Base-by-base conservation (phyloP, 805 yeast species). In the Pichia californica region DNA sequence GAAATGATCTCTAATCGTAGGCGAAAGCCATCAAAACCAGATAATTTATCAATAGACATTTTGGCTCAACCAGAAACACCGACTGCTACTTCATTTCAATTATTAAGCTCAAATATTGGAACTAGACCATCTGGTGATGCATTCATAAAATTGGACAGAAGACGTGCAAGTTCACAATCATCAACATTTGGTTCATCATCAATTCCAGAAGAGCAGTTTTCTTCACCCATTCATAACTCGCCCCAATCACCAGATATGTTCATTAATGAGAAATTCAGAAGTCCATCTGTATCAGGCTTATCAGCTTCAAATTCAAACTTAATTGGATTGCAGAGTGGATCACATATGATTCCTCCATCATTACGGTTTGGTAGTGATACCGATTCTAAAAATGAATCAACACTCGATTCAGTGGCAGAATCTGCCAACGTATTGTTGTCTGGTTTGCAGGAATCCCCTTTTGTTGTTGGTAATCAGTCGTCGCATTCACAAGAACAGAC, bases 1-100 rank as follows among this genome's bases (percentile, higher is more conserved):
- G 85, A 80, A 54, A 81, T 81, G 87, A 81, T 81, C n/a, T 67
- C 74, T 34, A 76, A 68, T 23, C 64, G 85, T 55, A 66, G 83
- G 29, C 31, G 11, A 31, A 44, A 36, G 28, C 38, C 26, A n/a
- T 34, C 41, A 10, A 38, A 23, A 36, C 14, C 31, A 13, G 46
- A 43, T 33, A 34, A 8, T 36, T 2, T 16, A 18, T n/a, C 11
- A 18, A 19, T 25, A 13, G 40, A 37, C n/a, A 23, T 10, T 7
- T 19, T 20, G 28, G 5, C 19, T 5, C 26, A 29, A 19, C 16
- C 31, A 13, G 44, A 30, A 13, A 33, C 42, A 10, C 19, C 43
- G 0, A 25, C 46, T 2, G 28, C 19, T 13, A 35, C 47, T 14
- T 34, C 47, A 23, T 36, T 36, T 16, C 41, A 36, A 36, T 26